Evolutionary conservation across 176 grass and related monocot genomes (phyloP).

Genomic region (Hsuehochloa calcarea): DNA sequence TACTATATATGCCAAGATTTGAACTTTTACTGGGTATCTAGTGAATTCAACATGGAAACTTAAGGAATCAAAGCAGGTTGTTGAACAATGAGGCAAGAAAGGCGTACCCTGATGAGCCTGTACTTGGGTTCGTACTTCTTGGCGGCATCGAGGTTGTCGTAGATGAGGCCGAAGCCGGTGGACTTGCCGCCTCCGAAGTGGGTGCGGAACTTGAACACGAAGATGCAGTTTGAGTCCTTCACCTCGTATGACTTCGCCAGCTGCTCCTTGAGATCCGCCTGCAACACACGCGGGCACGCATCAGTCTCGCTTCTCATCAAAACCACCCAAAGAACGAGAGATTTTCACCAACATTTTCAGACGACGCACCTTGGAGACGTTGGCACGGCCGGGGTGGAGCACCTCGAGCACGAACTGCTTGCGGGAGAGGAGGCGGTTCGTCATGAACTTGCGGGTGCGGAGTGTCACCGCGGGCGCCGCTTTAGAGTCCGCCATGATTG

Average conservation of each 20-base stretch:
- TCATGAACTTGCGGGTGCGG: constrained; percentile 98
- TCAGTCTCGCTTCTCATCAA: neutral
- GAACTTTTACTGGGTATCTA: neutral
- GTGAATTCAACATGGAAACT: neutral
- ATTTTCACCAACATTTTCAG: neutral
- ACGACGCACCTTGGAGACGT: constrained; percentile 83
- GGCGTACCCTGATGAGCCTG: constrained; percentile 82
- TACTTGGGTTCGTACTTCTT: constrained; percentile 98
- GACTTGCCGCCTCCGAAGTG: constrained; percentile 96
- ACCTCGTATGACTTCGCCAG: constrained; percentile 67
- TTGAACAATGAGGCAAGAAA: neutral
- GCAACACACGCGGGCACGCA: neutral
- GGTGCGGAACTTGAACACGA: constrained; percentile 98
- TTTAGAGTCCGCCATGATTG: constrained; percentile 75
- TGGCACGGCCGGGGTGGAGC: constrained; percentile 86
- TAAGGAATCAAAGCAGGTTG: neutral
- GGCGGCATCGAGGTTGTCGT: constrained; percentile 73
- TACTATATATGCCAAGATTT: neutral
- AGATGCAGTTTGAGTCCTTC: constrained; percentile 84
- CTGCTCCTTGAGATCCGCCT: constrained; percentile 84
- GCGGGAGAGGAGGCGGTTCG: constrained; percentile 86
- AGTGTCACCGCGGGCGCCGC: constrained; percentile 60
- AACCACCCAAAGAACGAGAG: neutral
- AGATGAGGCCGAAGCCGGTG: constrained; percentile 91
- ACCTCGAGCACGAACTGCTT: constrained; percentile 99